These are phyloP conservation scores for Urostyla sp. DNA, from an alignment of 73 alveolate genomes.

Conservation along the genomic window DNA sequence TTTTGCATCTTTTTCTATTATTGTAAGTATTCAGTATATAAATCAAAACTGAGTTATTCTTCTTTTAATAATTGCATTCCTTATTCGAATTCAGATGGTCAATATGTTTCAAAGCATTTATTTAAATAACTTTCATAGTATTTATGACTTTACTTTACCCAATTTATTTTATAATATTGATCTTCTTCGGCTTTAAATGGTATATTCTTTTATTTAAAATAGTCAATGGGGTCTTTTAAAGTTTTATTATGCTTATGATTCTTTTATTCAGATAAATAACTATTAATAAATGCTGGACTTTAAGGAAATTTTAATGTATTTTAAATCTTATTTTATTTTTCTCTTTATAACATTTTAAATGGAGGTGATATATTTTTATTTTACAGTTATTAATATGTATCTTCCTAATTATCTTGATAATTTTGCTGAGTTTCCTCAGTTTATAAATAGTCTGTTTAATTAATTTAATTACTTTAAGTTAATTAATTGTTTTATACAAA, in stretches of 20 bases:
- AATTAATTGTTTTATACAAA: too few species aligned
- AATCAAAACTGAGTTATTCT: too few species aligned
- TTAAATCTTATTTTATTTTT: conserved; percentile 3
- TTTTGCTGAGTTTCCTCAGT: too few species aligned
- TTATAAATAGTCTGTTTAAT: too few species aligned
- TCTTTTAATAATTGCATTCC: too few species aligned
- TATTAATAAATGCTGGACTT: conserved; percentile 35
- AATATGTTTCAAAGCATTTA: conserved; percentile 45
- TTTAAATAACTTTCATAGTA: conserved; percentile 9
- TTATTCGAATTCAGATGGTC: conserved; percentile 41
- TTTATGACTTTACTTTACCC: conserved; percentile 36
- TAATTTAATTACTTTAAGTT: too few species aligned
- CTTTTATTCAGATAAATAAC: background rate
- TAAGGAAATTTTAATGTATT: conserved; percentile 26
- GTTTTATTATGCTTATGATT: background rate
- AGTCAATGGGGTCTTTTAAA: conserved; percentile 40
- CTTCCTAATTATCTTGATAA: too few species aligned
- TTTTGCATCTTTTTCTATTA: too few species aligned
- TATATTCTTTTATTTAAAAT: conserved; percentile 42
- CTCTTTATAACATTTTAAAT: conserved; percentile 11
- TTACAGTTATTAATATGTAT: too few species aligned
- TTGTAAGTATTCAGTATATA: too few species aligned
- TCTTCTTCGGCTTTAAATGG: conserved; percentile 55
- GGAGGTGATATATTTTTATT: too few species aligned
- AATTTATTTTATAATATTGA: conserved; percentile 40